A percentile compares a stretch with the other conserved stretches of the same genome.
Conservation (phyloP, 2,329 filamentous ascomycete species). For the Xylariaceae sp. region DNA sequence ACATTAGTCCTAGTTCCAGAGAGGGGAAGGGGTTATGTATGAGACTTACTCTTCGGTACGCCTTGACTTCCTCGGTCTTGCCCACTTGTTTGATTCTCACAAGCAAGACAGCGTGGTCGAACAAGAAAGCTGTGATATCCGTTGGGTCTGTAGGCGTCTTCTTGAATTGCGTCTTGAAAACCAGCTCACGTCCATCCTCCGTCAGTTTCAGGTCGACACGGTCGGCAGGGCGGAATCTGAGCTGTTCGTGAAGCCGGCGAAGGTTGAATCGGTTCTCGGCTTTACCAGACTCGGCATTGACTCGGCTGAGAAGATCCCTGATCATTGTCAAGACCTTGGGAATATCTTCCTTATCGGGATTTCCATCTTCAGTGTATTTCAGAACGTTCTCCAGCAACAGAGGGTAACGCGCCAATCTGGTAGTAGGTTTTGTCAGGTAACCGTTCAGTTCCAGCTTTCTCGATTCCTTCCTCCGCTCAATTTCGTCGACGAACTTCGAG, state of each 20-base stretch:
- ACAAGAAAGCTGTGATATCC: constrained; percentile 91
- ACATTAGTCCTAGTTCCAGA: constrained; percentile 12
- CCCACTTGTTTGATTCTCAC: constrained; percentile 88
- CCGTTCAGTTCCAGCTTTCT: constrained; percentile 95
- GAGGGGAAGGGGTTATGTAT: neutral
- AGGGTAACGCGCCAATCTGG: constrained; percentile 87
- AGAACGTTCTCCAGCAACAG: constrained; percentile 84
- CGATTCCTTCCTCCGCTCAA: constrained; percentile 91
- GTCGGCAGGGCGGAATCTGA: constrained; percentile 86
- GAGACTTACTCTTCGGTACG: constrained; percentile 66
- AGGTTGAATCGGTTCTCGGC: constrained; percentile 97
- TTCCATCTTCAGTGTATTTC: constrained; percentile 86
- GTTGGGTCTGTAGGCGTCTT: constrained; percentile 82
- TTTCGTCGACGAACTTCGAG: constrained; percentile 89
- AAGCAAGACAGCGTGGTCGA: constrained; percentile 90
- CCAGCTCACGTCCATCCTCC: constrained; percentile 84
- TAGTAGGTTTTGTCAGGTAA: constrained; percentile 96
- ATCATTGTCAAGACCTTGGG: constrained; percentile 85
- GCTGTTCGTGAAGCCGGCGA: constrained; percentile 81
- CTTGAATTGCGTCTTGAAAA: constrained; percentile 92
- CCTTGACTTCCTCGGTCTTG: constrained; percentile 90
- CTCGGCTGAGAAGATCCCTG: constrained; percentile 76
- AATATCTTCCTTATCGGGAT: constrained; percentile 84
- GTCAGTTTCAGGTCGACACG: constrained; percentile 91
- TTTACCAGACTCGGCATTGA: constrained; percentile 94